phyloP scores from a whole-genome alignment of 2,329 filamentous ascomycete genomes.

The Talaromyces sp. region DNA sequence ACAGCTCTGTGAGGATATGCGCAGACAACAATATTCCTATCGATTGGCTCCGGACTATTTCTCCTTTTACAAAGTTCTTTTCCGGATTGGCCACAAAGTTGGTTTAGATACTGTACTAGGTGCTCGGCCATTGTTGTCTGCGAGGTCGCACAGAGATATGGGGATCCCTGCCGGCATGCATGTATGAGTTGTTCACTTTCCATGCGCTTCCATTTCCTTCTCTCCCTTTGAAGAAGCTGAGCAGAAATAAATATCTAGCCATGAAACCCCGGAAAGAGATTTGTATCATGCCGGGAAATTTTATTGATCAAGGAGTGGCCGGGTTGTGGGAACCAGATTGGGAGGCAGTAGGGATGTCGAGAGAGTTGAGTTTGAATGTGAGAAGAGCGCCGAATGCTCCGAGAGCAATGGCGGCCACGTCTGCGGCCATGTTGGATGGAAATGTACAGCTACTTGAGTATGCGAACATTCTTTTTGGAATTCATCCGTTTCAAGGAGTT shows the following conservation, averaged over 20 bases:
- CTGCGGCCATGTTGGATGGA: neutral
- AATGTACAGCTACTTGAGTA: neutral
- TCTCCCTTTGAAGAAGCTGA: neutral
- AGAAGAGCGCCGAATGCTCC: neutral
- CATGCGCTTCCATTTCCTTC: slow-evolving; percentile 8
- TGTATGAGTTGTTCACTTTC: slow-evolving; percentile 1
- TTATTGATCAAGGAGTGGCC: neutral
- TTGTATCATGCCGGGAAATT: neutral
- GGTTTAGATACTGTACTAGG: neutral
- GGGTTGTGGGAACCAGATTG: neutral
- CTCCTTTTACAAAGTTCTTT: too few relatives aligned
- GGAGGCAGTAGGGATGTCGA: neutral
- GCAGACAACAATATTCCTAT: too few relatives aligned
- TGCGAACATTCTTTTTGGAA: neutral
- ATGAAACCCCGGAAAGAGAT: neutral
- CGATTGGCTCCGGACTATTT: too few relatives aligned
- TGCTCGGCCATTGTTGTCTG: neutral
- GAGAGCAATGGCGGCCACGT: neutral
- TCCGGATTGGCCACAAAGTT: too few relatives aligned
- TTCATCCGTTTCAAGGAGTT: neutral
- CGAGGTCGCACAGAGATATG: neutral
- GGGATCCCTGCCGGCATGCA: neutral
- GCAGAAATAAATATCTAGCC: slow-evolving; percentile 4
- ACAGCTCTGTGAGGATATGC: too few relatives aligned
- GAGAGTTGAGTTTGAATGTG: neutral